These are phyloP conservation scores for Sphagnum fallax DNA, from an alignment of 228 moss, liverwort and hornwort genomes.

Conservation along the genomic window DNA sequence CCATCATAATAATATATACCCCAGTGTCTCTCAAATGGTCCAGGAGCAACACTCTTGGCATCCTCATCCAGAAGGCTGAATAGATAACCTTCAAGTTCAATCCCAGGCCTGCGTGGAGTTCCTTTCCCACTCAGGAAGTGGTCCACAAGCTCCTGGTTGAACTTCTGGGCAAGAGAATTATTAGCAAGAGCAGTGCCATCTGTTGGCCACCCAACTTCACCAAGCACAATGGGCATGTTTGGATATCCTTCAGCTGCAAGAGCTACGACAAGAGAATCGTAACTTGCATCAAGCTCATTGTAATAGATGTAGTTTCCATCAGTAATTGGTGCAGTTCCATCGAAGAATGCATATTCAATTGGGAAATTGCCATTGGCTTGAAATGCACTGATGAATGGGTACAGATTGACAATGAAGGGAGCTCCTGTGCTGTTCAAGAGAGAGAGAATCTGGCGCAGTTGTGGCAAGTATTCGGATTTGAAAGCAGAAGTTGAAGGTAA, in stretches of 20 bases:
- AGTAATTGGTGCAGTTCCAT: background rate
- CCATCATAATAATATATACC: conserved; percentile 44
- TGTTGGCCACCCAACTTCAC: conserved; percentile 54
- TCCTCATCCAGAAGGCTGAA: conserved; percentile 52
- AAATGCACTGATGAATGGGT: conserved; percentile 40
- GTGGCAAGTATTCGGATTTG: conserved; percentile 29
- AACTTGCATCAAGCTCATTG: conserved; percentile 45
- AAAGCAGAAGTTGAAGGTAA: conserved; percentile 27
- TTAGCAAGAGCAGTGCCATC: conserved; percentile 31
- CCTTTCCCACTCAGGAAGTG: conserved; percentile 22
- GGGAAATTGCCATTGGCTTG: conserved; percentile 24
- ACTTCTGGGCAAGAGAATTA: conserved; percentile 24
- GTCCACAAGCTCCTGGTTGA: conserved; percentile 33
- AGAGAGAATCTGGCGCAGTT: conserved; percentile 9
- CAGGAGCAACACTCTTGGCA: conserved; percentile 39
- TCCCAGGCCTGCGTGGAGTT: conserved; percentile 37
- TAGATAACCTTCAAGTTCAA: conserved; percentile 33
- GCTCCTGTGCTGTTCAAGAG: conserved; percentile 23
- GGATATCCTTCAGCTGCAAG: conserved; percentile 28
- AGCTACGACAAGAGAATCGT: conserved; percentile 31
- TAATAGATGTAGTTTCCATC: conserved; percentile 21
- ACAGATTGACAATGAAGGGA: conserved; percentile 42
- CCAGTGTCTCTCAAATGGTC: conserved; percentile 49
- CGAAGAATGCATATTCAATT: conserved; percentile 38
- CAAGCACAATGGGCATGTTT: conserved; percentile 34